Evolutionary conservation across 441 rosid species (phyloP).

Genomic region (Erysimum pusillum): DNA sequence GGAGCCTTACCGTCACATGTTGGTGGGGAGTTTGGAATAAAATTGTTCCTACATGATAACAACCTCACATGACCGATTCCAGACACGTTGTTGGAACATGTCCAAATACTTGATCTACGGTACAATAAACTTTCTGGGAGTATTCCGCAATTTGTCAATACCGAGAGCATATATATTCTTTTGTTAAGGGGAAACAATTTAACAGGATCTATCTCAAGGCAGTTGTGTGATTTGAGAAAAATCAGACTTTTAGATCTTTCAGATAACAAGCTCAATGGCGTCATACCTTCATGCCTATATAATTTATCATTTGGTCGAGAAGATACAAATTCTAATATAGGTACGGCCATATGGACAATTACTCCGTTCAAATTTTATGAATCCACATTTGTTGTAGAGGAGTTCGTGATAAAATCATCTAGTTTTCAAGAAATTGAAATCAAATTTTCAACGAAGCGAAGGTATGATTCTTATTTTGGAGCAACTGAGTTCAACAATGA

Average conservation of each 20-base stretch:
- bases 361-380: not conserved
- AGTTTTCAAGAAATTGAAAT: not conserved
- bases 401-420: not conserved
- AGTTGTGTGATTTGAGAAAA: no score
- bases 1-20: not conserved
- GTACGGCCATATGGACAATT: not conserved
- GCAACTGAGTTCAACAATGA: not conserved
- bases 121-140: no score
- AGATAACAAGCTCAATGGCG: conserved; percentile 16
- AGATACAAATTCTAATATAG: not conserved
- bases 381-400: not conserved
- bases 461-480: conserved; percentile 4
- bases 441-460: not conserved
- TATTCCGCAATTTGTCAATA: no score
- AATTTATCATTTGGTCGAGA: not conserved
- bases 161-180: no score
- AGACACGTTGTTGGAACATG: no score
- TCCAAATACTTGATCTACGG: no score
- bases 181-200: no score
- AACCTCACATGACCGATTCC: not conserved
- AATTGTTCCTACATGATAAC: conserved; percentile 17
- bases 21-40: not conserved
- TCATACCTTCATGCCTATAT: not conserved
- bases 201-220: no score
- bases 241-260: conserved; percentile 35